Base-by-base conservation (phyloP, 805 yeast species). In the Spathaspora gorwiae region DNA sequence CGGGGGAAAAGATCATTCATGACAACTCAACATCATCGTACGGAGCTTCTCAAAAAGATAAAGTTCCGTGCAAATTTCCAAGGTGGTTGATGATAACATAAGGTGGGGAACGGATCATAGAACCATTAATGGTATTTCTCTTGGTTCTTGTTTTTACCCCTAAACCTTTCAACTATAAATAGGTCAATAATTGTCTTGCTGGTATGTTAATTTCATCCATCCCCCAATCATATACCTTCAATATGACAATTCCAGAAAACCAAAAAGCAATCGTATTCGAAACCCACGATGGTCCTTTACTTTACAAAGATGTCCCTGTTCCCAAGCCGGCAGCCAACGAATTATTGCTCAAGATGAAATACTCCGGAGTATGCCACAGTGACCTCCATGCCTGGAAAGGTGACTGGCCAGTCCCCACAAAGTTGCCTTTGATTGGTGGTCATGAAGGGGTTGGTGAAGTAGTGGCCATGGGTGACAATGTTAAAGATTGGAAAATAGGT, bases 361-460 rank as follows among this genome's bases (percentile, higher is more conserved):
- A 83, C 76, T 81, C 95, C 26, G 96, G 96, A 68, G 95, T 88
- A 46, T 88, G 96, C 70, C 96, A 90, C 76, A 87, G 96, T 33
- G 96, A 88, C 63, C 78, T 89, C 65, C 96, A 89, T 73, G 95
- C 95, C 45, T 87, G 94, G 90, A 80, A 85, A 64, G 95, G 95
- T 60, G 96, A 89, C 72, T 88, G 95, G 95, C 94, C 95, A 42
- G 72, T 84, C 64, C 79, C 70, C 52, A 79, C 84, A 52, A 83
- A 83, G 62, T 73, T 83, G 49, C 92, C 94, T 19, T 71, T 85
- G 55, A 89, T 86, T 42, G 94, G 94, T 52, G 95, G 95, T 56
- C 95, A 87, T 70, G 95, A 87, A 70, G 95, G 94, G 70, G 90
- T 90, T 29, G 95, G 95, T 62, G 78, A 78, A 41, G 94, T 87